Conservation (phyloP, 805 yeast species). For the Candida adriatica region DNA sequence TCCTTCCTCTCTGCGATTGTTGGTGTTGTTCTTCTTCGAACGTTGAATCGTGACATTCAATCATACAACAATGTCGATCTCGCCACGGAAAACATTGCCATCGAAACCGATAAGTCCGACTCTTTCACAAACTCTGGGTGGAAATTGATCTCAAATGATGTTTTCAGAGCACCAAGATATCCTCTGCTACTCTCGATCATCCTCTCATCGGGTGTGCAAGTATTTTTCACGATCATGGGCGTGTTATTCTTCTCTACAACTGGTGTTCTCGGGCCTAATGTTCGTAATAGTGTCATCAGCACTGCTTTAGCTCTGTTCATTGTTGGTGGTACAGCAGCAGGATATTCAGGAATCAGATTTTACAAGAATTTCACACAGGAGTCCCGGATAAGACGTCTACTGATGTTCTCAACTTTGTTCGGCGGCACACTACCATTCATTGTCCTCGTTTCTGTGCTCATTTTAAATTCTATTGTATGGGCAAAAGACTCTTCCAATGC, state of each 20-base stretch:
- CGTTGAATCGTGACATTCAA: slow-evolving; percentile 46
- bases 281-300: slow-evolving; percentile 60
- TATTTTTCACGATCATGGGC: slow-evolving; percentile 56
- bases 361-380: slow-evolving; percentile 47
- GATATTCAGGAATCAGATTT: slow-evolving; percentile 61
- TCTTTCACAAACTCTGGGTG: slow-evolving; percentile 34
- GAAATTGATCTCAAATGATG: slow-evolving; percentile 49
- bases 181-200: slow-evolving; percentile 47
- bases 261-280: slow-evolving; percentile 54
- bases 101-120: slow-evolving; percentile 23
- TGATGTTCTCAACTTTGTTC: slow-evolving; percentile 32
- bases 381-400: slow-evolving; percentile 2
- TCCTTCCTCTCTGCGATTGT: slow-evolving; percentile 56
- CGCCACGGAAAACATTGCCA: slow-evolving; percentile 18
- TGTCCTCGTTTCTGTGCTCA: slow-evolving; percentile 42
- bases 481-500: slow-evolving; percentile 69
- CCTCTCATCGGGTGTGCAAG: slow-evolving; percentile 71
- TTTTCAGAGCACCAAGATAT: slow-evolving; percentile 43
- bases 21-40: slow-evolving; percentile 52
- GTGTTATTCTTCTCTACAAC: slow-evolving; percentile 52
- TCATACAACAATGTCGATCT: slow-evolving; percentile 24
- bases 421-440: slow-evolving; percentile 43
- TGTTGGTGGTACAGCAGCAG: slow-evolving; percentile 67
- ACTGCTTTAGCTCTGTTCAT: slow-evolving; percentile 55
- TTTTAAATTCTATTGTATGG: slow-evolving; percentile 67